Base-by-base conservation (phyloP, 2,329 filamentous ascomycete species). In the Aspergillus sp. region DNA sequence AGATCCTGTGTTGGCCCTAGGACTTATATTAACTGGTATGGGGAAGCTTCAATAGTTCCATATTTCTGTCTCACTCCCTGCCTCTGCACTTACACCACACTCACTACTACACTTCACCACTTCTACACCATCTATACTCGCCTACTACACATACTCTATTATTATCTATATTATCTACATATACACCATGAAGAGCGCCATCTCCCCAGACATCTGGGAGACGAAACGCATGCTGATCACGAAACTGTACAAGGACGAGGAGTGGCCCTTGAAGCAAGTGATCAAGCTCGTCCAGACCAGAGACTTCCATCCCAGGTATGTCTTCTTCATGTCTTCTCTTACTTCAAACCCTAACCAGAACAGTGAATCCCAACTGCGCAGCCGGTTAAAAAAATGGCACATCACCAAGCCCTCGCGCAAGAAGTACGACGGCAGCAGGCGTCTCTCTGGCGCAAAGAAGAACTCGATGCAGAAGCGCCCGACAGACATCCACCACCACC, bases 331-430 rank as follows among this genome's bases (percentile, higher is more conserved):
- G 5, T 2, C n/a, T 3, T 17, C 21, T 7, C 11, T 24, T 4
- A 9, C 21, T 23, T 24, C 23, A n/a, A 45, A 15, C 24, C 7
- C 35, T 37, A 49, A 50, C 39, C 6, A 1, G 1, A 6, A 8
- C 37, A 57, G 55, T 43, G 55, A 57, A 44, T 57, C 55, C 1
- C 55, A 57, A 45, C 44, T 57, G 19, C 49, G 55, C 43, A 57
- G 55, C 37, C 55, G 55, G 6, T 45, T 57, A 45, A 57, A 57
- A 33, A 57, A 57, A 49, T 57, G 55, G 55, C 55, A 57, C n/a
- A 57, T 57, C 55, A 57, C 55, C 44, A 57, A 57, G 50, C 55
- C 55, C 11, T 53, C 50, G 12, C 55, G 55, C 49, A 57, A 57
- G 44, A 57, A 57, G 44, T 57, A 57, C 37, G 45, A 52, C 23